These are phyloP conservation scores for Fonsecaea pedrosoi DNA, from an alignment of 2,329 filamentous ascomycete genomes.

Conservation along the genomic window DNA sequence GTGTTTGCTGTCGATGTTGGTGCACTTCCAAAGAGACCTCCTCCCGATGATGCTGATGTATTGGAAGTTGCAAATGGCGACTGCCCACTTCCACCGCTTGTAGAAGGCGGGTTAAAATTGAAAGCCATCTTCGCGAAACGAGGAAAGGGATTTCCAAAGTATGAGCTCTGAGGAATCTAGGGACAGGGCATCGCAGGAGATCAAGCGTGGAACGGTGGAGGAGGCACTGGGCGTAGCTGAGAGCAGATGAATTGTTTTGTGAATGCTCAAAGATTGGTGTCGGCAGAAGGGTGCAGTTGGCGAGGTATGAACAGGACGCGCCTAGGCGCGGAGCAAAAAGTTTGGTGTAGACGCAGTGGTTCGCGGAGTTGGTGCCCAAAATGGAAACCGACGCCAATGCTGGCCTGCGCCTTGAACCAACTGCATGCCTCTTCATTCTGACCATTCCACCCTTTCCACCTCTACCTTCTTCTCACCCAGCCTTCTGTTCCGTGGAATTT, in stretches of 20 bases:
- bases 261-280: not conserved
- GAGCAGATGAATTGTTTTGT: constrained; percentile 8
- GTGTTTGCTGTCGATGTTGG: constrained; percentile 26
- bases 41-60: constrained; percentile 23
- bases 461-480: not conserved
- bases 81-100: constrained; percentile 27
- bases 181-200: constrained; percentile 25
- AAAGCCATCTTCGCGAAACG: constrained; percentile 33
- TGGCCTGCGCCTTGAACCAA: constrained; percentile 9
- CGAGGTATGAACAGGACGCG: constrained; percentile 35
- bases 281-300: not conserved
- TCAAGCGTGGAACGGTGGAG: not conserved
- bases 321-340: constrained; percentile 19
- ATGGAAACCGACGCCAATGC: constrained; percentile 5
- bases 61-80: constrained; percentile 37
- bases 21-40: constrained; percentile 34
- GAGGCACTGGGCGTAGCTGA: not conserved
- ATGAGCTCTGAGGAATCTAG: constrained; percentile 10
- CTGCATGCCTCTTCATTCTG: not conserved
- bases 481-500: not conserved
- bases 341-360: constrained; percentile 9
- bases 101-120: constrained; percentile 28
- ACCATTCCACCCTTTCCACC: not conserved
- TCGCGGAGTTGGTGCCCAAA: constrained; percentile 5
- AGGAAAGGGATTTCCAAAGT: constrained; percentile 36